Conservation (phyloP, 148 eudicot species). For the Silene conica region DNA sequence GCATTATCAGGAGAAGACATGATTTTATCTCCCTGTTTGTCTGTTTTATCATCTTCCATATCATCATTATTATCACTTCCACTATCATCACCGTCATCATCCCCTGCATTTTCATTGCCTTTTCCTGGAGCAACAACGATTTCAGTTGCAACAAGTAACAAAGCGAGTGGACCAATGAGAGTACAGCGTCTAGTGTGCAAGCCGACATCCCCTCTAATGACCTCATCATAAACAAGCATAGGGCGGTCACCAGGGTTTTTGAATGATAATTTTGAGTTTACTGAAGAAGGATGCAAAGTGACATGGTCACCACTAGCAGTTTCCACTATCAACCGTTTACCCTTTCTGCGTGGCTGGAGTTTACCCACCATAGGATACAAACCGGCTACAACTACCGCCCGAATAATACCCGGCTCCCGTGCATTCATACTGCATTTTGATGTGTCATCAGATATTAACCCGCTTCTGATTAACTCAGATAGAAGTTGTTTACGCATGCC, state of each 20-base stretch:
- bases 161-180: slow-evolving; percentile 60
- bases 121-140: slow-evolving; percentile 67
- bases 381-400: slow-evolving; percentile 78
- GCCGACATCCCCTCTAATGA: slow-evolving; percentile 78
- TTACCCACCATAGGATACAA: slow-evolving; percentile 90
- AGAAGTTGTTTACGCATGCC: slow-evolving; percentile 77
- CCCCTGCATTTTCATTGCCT: slow-evolving; percentile 31
- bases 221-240: slow-evolving; percentile 67
- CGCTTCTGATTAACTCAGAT: slow-evolving; percentile 49
- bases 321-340: slow-evolving; percentile 44
- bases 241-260: slow-evolving; percentile 28
- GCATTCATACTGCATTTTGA: slow-evolving; percentile 60
- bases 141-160: slow-evolving; percentile 65
- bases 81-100: slow-evolving; percentile 30
- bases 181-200: slow-evolving; percentile 55
- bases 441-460: slow-evolving; percentile 56
- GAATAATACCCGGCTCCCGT: slow-evolving; percentile 62
- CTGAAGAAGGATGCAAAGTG: slow-evolving; percentile 48
- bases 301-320: slow-evolving; percentile 62
- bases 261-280: slow-evolving; percentile 29
- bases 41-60: slow-evolving; percentile 24
- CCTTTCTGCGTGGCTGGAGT: slow-evolving; percentile 35
- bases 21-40: slow-evolving; percentile 36
- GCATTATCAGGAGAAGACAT: slow-evolving; percentile 72
- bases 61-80: slow-evolving; percentile 33